phyloP scores from a whole-genome alignment of 768 basidiomycete species.

The Boletus tylopilopsis region DNA sequence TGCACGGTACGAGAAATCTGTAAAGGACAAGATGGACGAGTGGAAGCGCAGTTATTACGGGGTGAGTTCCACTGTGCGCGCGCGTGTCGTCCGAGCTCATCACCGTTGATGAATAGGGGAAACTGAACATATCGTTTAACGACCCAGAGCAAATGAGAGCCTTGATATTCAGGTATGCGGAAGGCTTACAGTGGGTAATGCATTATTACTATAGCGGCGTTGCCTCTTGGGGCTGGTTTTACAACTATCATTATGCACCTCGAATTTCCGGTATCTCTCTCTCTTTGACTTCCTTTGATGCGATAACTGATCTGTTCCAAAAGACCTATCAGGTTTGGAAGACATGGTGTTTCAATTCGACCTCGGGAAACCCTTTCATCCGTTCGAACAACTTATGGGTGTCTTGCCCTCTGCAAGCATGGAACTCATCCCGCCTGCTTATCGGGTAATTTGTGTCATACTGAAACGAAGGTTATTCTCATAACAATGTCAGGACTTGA shows the following conservation, averaged over 20 bases:
- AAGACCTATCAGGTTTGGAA: conserved; percentile 61
- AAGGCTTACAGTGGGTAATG: conserved; percentile 99
- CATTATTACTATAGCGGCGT: conserved; percentile 98
- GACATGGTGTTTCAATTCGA: conserved; percentile 84
- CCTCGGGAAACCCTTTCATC: conserved; percentile 84
- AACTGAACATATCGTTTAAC: conserved; percentile 78
- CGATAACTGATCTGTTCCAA: conserved; percentile 4
- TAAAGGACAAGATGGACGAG: conserved; percentile 83
- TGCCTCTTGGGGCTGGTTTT: conserved; percentile 99
- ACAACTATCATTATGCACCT: conserved; percentile 96
- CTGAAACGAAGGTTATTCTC: background rate
- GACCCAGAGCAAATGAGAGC: conserved; percentile 63
- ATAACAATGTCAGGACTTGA: conserved; percentile 62
- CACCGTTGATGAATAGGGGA: conserved; percentile 51
- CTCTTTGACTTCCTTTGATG: background rate
- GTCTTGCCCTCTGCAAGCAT: conserved; percentile 89
- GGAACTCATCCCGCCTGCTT: conserved; percentile 84
- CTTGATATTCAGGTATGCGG: conserved; percentile 78
- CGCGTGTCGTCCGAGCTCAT: conserved; percentile 11
- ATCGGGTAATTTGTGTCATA: conserved; percentile 49
- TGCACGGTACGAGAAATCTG: conserved; percentile 63
- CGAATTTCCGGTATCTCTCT: conserved; percentile 78
- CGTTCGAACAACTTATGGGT: conserved; percentile 97
- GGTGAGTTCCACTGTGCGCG: conserved; percentile 53
- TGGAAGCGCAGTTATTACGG: conserved; percentile 92